Evolutionary conservation across 331 rosid species (phyloP), one percentile per base, ranked within the genome.

Genomic region (Acacia concinna): DNA sequence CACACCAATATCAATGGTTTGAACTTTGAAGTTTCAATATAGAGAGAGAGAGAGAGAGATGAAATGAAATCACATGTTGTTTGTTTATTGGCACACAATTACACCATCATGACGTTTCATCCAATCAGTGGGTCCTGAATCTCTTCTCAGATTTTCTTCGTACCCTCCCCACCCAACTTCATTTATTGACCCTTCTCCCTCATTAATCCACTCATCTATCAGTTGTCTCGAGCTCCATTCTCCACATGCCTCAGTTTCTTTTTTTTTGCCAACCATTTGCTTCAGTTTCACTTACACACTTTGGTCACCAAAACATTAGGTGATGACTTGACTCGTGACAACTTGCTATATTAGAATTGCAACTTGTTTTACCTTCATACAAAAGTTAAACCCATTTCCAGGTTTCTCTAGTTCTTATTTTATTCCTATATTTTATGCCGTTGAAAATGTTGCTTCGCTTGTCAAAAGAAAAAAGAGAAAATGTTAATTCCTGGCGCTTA

Each of bases 111-210:
- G 11, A 81, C 65, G 82, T 77, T 76, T 70, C 31, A 75, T 87
- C 84, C 71, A 56, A 78, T 75, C 83, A 71, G 83, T 85, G 89
- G 89, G 88, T 82, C 90, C 83, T 74, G 77, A 73, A 77, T 83
- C 79, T 83, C 51, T 81, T 74, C 72, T 23, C 74, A 82, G 79
- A 84, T 78, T 70, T 69, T 81, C 81, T 78, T 71, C 60, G 73
- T 80, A 68, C 8, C 4, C 8, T 13, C 17, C n/a, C 66, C 18
- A 27, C 66, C 66, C 0, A 59, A 3, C 25, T 27, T 59, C 35
- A 59, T 59, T 59, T 27, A 59, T 10, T 5, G 28, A 0, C 65
- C 18, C 64, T 8, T 57, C 64, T 57, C 15, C 64, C 6, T 57
- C 64, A 3, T 10, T 11, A 2, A 6, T 20, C 25, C 32, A 8